Percentiles rank a stretch among this genome's conserved stretches.
phyloP scores from a whole-genome alignment of 139 green algal genomes.

The Eudorina sp. region DNA sequence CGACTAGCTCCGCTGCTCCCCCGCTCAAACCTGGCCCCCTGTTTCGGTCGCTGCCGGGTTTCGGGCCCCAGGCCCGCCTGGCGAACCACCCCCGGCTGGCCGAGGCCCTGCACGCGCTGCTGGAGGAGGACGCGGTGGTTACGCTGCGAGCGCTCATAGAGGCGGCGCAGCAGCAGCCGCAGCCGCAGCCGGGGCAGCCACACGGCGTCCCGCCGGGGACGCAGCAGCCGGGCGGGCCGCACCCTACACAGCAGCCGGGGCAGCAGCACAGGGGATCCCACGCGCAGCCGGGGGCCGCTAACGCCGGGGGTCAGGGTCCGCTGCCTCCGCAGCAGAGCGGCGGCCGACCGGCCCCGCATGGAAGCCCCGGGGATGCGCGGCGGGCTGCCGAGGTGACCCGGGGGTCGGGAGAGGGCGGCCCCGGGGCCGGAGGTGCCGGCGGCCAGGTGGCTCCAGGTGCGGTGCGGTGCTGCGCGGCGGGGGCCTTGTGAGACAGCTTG shows the following conservation, averaged over 20 bases:
- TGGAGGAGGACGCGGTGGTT: constrained; percentile 45
- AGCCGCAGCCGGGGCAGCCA: background rate
- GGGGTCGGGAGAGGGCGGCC: background rate
- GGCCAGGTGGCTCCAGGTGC: background rate
- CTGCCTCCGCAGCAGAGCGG: too few relatives aligned
- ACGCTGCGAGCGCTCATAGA: constrained; percentile 44
- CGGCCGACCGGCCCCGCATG: background rate
- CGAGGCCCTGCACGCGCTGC: constrained; percentile 18
- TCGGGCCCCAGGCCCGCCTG: constrained; percentile 10
- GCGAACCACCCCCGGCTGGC: constrained; percentile 48
- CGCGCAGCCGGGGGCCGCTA: background rate
- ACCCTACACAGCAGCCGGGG: background rate
- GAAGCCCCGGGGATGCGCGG: background rate
- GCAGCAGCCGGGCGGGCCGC: background rate
- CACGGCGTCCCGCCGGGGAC: background rate
- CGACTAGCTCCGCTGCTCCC: too few relatives aligned
- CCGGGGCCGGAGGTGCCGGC: background rate
- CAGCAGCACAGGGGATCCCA: background rate
- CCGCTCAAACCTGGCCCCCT: too few relatives aligned
- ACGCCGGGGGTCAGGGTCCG: background rate
- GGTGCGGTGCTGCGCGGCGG: too few relatives aligned
- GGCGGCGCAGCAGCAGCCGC: constrained; percentile 5
- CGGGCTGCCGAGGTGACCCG: background rate
- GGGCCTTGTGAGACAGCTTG: too few relatives aligned
- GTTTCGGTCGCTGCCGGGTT: background rate